Base-by-base conservation (phyloP, 2,329 filamentous ascomycete genomes). In the Nothophoma quercina region DNA sequence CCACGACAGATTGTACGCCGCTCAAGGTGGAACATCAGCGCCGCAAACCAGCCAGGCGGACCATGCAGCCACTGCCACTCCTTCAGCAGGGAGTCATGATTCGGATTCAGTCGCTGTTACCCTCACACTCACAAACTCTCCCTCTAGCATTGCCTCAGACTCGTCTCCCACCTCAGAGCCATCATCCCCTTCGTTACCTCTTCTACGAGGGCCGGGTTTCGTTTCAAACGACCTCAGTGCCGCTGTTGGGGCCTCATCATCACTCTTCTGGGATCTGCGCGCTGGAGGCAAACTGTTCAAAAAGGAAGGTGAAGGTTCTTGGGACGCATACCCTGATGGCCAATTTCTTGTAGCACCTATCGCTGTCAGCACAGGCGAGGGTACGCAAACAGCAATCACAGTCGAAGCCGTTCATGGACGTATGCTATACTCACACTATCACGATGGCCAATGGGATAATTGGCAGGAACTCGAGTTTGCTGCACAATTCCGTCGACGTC, bases 381-480 rank as follows among this genome's bases (percentile, higher is more conserved):
- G 6, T 4, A 40, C 33, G 13, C 51, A 55, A 19, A 49, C 35
- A 7, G 55, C 55, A 7, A 35, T 58, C 36, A 45, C 55, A 2
- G 43, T 58, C 30, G 34, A 49, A 3, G 51, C 26, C 12, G 16
- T n/a, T 16, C 48, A n/a, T 13, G 51, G 51, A 7, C 42, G 42
- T 15, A 54, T 58, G 15, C 29, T 58, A 21, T 47, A 41, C 28
- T 45, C 35, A 43, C 40, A 44, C 19, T 56, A 45, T 32, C 35
- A 23, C 23, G 41, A 51, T 15, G 48, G 39, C 18, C 25, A 47
- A 13, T 58, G 46, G 41, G 47, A 36, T 5, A 33, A 36, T 9
- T 58, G 55, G 55, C 33, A 55, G 15, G 55, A 58, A 8, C 41
- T 58, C 28, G 35, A 43, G 2, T 48, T 32, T 12, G 25, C 12